Percentiles rank a stretch among this genome's conserved stretches.
These are phyloP conservation scores for Tagetes patula DNA, from an alignment of 129 eudicot genomes.

Conservation along the genomic window DNA sequence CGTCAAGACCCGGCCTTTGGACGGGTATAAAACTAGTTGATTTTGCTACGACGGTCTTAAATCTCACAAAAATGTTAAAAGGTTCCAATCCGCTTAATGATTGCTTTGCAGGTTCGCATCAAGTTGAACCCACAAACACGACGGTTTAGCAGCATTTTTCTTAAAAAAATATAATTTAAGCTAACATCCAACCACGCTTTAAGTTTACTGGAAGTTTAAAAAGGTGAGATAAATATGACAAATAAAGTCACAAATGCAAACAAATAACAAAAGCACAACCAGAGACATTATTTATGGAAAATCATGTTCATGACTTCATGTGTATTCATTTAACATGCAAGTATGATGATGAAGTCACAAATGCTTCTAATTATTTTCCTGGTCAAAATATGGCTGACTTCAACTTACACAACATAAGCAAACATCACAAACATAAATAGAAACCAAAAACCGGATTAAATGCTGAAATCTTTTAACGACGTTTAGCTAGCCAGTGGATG, in stretches of 20 bases:
- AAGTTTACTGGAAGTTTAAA: not conserved
- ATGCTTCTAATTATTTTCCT: constrained; percentile 37
- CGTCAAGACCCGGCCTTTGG: too few species aligned
- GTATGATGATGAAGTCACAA: constrained; percentile 33
- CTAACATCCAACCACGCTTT: not conserved
- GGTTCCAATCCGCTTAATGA: too few species aligned
- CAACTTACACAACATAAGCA: constrained; percentile 27
- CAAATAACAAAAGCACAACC: not conserved
- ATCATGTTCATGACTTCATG: constrained; percentile 19
- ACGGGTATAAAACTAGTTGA: too few species aligned
- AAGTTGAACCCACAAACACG: too few species aligned
- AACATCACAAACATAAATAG: constrained; percentile 20
- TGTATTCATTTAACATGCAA: constrained; percentile 22
- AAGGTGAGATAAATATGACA: not conserved
- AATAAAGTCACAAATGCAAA: constrained; percentile 27
- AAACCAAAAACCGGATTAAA: constrained; percentile 26
- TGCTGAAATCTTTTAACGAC: not conserved
- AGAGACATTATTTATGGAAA: not conserved
- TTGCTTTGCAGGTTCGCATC: too few species aligned
- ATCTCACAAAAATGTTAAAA: too few species aligned
- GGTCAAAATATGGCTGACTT: constrained; percentile 13
- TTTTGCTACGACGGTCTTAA: too few species aligned
- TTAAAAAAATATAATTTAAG: not conserved
- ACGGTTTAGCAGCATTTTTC: too few species aligned
- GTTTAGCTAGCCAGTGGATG: constrained; percentile 85